phyloP scores from a whole-genome alignment of 768 basidiomycete species.

The Auricularia cornea region DNA sequence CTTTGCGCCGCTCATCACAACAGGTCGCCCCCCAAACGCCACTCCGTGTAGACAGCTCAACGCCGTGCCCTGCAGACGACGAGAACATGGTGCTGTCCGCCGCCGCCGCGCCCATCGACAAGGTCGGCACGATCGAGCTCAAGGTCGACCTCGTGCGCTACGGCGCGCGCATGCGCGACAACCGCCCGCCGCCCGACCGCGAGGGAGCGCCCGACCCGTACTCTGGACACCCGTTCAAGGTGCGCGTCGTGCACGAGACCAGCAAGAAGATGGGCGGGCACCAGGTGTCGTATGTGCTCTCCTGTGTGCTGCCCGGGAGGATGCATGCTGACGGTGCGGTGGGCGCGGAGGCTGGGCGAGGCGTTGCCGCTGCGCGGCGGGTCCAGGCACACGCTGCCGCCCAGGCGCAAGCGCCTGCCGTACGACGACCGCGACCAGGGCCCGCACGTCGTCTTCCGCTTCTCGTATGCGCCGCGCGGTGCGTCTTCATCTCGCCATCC shows the following conservation, averaged over 20 bases:
- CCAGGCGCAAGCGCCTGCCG: background rate
- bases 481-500: background rate
- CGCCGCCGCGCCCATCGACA: background rate
- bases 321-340: no score
- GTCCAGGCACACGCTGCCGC: background rate
- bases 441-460: background rate
- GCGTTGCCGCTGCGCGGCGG: background rate
- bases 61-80: background rate
- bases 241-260: background rate
- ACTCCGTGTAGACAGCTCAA: background rate
- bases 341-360: background rate
- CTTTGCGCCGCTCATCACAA: background rate
- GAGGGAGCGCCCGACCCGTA: no score
- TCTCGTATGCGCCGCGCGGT: background rate
- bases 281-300: background rate
- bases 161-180: background rate
- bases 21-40: background rate
- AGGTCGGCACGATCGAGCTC: background rate
- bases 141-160: background rate
- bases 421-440: background rate
- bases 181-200: no score
- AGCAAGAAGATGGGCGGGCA: background rate
- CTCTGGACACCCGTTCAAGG: background rate
- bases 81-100: background rate
- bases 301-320: no score